A percentile compares a stretch with the other conserved stretches of the same genome.
phyloP scores from a whole-genome alignment of 1,284 basidiomycete genomes.

The Ceratobasidium sp. region DNA sequence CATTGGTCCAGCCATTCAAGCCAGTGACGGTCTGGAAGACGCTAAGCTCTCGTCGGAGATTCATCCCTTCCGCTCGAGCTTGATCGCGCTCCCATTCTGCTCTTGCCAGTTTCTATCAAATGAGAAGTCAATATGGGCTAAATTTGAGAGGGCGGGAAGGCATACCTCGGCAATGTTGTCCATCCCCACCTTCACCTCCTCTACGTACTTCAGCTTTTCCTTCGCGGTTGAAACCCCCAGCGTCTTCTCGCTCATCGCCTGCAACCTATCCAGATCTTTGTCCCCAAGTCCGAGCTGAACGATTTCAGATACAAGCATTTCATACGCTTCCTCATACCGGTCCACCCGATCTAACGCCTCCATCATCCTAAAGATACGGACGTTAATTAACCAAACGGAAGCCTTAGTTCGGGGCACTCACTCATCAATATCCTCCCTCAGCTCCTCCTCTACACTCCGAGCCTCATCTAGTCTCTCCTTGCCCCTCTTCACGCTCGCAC shows the following conservation, averaged over 20 bases:
- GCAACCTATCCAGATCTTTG: conserved; percentile 20
- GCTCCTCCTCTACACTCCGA: conserved; percentile 8
- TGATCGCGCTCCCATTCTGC: conserved; percentile 35
- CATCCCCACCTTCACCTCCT: conserved; percentile 21
- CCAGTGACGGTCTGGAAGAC: conserved; percentile 11
- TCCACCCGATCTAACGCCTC: conserved; percentile 34
- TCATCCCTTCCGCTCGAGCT: not conserved
- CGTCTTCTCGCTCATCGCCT: conserved; percentile 22
- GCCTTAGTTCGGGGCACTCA: not conserved
- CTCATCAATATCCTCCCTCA: conserved; percentile 32
- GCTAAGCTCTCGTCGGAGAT: conserved; percentile 17
- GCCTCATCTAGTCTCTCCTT: conserved; percentile 1
- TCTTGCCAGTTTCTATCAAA: conserved; percentile 20
- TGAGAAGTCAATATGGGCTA: not conserved
- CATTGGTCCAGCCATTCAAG: not conserved
- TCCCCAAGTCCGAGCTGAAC: conserved; percentile 34
- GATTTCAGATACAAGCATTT: conserved; percentile 17
- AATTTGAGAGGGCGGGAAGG: not conserved
- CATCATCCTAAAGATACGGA: conserved; percentile 41
- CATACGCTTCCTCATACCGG: conserved; percentile 35
- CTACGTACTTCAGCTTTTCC: conserved; percentile 32
- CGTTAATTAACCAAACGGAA: not conserved
- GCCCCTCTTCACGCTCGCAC: not conserved
- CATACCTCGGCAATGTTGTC: conserved; percentile 20
- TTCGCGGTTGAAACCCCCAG: conserved; percentile 22